phyloP scores from a whole-genome alignment of 148 eudicot species.

The Camellia granthamiana region DNA sequence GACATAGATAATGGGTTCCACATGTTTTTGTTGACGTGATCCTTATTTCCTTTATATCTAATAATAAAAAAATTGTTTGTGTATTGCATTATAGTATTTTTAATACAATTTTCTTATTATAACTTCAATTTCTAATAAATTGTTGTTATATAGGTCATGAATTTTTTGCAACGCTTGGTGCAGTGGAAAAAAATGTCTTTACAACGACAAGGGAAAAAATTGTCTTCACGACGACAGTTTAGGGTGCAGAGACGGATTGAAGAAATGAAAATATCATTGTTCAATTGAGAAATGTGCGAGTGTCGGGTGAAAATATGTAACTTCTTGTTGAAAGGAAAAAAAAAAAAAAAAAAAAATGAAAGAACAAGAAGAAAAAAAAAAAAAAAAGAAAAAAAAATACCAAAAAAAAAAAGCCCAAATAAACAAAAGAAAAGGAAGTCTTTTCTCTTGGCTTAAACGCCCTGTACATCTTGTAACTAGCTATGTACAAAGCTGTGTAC shows the following conservation, averaged over 20 bases:
- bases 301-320: not conserved
- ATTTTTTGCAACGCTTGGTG: slow-evolving; percentile 66
- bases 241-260: slow-evolving; percentile 23
- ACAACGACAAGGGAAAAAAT: slow-evolving; percentile 24
- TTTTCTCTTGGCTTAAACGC: slow-evolving; percentile 3
- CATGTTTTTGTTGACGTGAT: too few relatives aligned
- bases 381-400: too few relatives aligned
- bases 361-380: not conserved
- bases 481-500: too few relatives aligned
- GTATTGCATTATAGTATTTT: not conserved
- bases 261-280: slow-evolving; percentile 19
- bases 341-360: too few relatives aligned
- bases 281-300: not conserved
- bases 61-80: too few relatives aligned
- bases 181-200: slow-evolving; percentile 19
- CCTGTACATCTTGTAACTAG: slow-evolving; percentile 27
- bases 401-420: not conserved
- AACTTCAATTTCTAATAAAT: not conserved
- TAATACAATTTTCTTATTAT: not conserved
- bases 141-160: slow-evolving; percentile 55
- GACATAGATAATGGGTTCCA: too few relatives aligned
- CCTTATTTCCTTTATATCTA: too few relatives aligned
- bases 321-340: not conserved
- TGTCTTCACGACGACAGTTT: slow-evolving; percentile 39
- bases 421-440: not conserved